Percentiles rank a stretch among this genome's conserved stretches.
Evolutionary conservation across 2,329 filamentous ascomycete genomes (phyloP).

Genomic region (Cercospora zeae-maydis): DNA sequence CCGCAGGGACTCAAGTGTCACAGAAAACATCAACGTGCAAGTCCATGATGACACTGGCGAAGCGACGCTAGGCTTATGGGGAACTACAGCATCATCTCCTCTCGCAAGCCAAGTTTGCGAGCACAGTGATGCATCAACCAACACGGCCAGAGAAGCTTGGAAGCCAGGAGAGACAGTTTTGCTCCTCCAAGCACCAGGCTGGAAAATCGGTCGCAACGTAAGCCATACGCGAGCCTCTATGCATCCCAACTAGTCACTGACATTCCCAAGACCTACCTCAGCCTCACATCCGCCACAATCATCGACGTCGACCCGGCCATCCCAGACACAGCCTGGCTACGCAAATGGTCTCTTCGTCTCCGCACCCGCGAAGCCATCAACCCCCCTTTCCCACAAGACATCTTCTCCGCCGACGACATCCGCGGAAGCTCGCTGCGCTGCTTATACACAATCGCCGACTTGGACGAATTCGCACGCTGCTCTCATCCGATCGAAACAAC

Average conservation of each 20-base stretch:
- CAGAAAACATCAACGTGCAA: constrained; percentile 49
- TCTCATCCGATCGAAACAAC: constrained; percentile 34
- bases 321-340: constrained; percentile 53
- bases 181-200: constrained; percentile 33
- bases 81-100: constrained; percentile 42
- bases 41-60: constrained; percentile 58
- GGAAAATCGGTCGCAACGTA: constrained; percentile 33
- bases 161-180: constrained; percentile 33
- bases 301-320: constrained; percentile 56
- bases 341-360: constrained; percentile 47
- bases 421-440: constrained; percentile 31
- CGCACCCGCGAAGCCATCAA: constrained; percentile 51
- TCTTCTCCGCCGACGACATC: constrained; percentile 31
- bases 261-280: constrained; percentile 30
- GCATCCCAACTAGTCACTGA: constrained; percentile 1
- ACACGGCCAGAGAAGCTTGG: constrained; percentile 23
- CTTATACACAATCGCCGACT: constrained; percentile 45
- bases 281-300: constrained; percentile 45
- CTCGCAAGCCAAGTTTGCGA: constrained; percentile 3
- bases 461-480: constrained; percentile 42
- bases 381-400: constrained; percentile 43
- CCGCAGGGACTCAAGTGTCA: constrained; percentile 46
- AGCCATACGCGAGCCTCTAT: background rate
- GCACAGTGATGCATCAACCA: constrained; percentile 1
- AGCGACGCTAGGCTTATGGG: constrained; percentile 55